Evolutionary conservation across 169 alveolate species (phyloP), one percentile per base, ranked within the genome.

Genomic region (Plasmodium knowlesi): DNA sequence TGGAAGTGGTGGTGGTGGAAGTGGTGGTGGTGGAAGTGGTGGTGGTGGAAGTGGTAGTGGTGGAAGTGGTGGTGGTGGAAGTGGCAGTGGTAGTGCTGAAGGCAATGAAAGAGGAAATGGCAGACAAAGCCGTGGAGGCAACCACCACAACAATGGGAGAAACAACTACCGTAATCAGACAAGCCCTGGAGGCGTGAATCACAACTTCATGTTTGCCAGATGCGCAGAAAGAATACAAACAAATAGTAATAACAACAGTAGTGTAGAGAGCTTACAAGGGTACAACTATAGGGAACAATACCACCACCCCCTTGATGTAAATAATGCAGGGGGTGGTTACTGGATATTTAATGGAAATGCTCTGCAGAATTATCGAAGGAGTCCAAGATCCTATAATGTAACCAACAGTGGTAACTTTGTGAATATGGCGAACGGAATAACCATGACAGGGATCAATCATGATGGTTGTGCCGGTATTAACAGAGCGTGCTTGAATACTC

Each of bases 201-300:
- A 67, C 43, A 83, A 78, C 73, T 28, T 61, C 73, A 9, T 53
- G 84, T 16, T 37, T 67, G 70, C 57, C 32, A 84, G 30, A 5
- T n/a, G 80, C 76, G 54, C 8, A 71, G 93, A 34, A 39, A 32
- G 57, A 43, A 22, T 53, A 82, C 34, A 70, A 28, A 14, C 28
- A 4, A 80, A 39, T 82, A 82, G 43, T 57, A 57, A 82, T 82
- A 32, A 34, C 43, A 71, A 32, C n/a, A 83, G 72, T 28, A 83
- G 76, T 39, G 32, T 67, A 19, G 76, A 67, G 37, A 28, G 37
- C 37, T 19, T 67, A 14, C 16, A 39, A 8, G n/a, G 41, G n/a
- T 67, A 67, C 41, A n/a, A 67, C 76, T 67, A 16, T 25, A 2
- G 34, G 37, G 76, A 3, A 2, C 76, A 19, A n/a, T 67, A 67